phyloP scores from a whole-genome alignment of 495 filamentous ascomycete genomes.

The Stereocaulon alpinum region DNA sequence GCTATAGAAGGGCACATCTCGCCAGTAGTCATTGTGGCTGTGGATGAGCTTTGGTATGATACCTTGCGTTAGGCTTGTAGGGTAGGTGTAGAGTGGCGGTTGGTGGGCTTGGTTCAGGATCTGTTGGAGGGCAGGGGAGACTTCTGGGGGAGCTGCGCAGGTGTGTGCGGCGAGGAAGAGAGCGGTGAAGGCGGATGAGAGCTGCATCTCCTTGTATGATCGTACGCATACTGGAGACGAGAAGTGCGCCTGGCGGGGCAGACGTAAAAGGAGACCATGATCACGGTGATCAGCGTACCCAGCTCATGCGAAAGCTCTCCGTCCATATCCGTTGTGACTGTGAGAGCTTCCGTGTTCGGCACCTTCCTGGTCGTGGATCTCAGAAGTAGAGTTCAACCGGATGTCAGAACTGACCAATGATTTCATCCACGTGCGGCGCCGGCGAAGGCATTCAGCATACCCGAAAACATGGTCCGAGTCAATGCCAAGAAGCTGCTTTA shows the following conservation, averaged over 20 bases:
- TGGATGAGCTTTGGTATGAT: constrained; percentile 30
- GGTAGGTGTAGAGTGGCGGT: constrained; percentile 34
- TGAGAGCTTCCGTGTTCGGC: too few relatives aligned
- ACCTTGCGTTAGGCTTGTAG: constrained; percentile 37
- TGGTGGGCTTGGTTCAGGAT: constrained; percentile 34
- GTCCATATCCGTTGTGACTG: neutral
- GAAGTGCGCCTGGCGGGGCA: neutral
- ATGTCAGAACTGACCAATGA: neutral
- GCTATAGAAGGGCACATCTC: constrained; percentile 39
- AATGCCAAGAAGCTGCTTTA: too few relatives aligned
- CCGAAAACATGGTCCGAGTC: neutral
- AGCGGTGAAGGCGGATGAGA: neutral
- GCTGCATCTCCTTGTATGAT: neutral
- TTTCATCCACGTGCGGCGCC: neutral
- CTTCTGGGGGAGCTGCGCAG: constrained; percentile 1
- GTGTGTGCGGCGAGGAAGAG: neutral
- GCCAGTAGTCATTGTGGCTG: constrained; percentile 19
- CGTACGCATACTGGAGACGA: neutral
- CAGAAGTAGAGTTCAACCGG: neutral
- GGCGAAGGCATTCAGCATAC: neutral
- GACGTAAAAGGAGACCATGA: neutral
- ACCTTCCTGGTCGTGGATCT: neutral
- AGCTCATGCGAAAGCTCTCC: neutral
- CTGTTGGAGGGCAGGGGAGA: constrained; percentile 31
- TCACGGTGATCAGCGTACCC: neutral